Evolutionary conservation across 306 rosid genomes (phyloP).

Genomic region (Herpetospermum pedunculosum): DNA sequence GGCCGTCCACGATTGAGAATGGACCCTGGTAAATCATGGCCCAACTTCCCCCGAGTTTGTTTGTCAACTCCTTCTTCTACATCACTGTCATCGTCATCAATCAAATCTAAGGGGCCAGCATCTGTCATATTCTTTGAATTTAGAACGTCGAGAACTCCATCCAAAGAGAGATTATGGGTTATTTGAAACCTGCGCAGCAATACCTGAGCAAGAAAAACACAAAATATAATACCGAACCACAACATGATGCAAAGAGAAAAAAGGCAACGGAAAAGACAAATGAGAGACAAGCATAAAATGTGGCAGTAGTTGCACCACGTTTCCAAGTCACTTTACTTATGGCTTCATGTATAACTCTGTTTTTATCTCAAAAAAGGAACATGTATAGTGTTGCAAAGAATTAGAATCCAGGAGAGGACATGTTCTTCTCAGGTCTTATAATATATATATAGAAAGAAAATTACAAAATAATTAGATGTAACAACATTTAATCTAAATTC

Average conservation of each 20-base stretch:
- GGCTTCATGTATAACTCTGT: not conserved
- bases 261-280: not conserved
- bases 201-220: constrained; percentile 41
- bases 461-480: not conserved
- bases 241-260: not conserved
- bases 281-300: not conserved
- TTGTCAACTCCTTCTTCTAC: constrained; percentile 64
- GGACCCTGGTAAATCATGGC: constrained; percentile 76
- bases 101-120: constrained; percentile 80
- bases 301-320: not conserved
- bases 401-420: not conserved
- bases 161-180: constrained; percentile 84
- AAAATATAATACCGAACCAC: not conserved
- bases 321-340: not conserved
- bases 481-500: not conserved
- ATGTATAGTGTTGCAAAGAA: too few relatives aligned
- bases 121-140: constrained; percentile 95
- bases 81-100: constrained; percentile 72
- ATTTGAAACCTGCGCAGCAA: constrained; percentile 72
- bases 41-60: constrained; percentile 59
- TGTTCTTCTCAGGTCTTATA: not conserved
- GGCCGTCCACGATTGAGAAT: constrained; percentile 79
- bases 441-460: not conserved
- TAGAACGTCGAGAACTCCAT: constrained; percentile 84
- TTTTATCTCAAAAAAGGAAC: too few relatives aligned